Percentiles rank a stretch among this genome's conserved stretches.
These are phyloP conservation scores for Microthyrium microscopicum DNA, from an alignment of 2,329 filamentous ascomycete species.

Conservation along the genomic window DNA sequence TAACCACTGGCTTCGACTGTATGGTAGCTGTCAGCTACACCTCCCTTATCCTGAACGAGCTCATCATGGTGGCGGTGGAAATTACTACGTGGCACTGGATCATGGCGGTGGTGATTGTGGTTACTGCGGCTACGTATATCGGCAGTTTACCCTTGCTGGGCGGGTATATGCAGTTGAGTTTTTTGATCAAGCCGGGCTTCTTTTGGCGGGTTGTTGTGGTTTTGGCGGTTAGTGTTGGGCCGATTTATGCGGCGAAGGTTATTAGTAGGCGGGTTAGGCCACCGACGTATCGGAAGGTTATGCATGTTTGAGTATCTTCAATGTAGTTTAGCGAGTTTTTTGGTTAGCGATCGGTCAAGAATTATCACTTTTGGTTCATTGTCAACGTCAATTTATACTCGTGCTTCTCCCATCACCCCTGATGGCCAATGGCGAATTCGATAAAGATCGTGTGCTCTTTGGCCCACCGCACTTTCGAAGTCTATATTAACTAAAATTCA, in stretches of 20 bases:
- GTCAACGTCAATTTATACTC: no score
- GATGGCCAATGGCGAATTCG: no score
- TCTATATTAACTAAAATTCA: no score
- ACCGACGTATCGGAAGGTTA: constrained; percentile 88
- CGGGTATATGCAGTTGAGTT: constrained; percentile 75
- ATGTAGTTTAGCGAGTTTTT: no score
- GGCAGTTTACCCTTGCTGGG: constrained; percentile 74
- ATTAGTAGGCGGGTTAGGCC: constrained; percentile 75
- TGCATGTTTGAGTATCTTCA: constrained; percentile 46
- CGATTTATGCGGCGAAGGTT: constrained; percentile 74
- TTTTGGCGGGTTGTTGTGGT: constrained; percentile 78
- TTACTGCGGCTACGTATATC: constrained; percentile 66
- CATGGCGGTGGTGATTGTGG: constrained; percentile 73
- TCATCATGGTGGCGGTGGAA: constrained; percentile 93
- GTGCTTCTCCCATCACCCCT: no score
- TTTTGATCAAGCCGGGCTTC: constrained; percentile 64
- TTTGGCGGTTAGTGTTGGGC: constrained; percentile 61
- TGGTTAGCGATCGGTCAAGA: no score
- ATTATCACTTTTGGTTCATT: no score
- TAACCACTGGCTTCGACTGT: constrained; percentile 18
- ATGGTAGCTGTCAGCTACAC: constrained; percentile 92
- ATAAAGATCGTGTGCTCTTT: no score
- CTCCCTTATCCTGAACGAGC: constrained; percentile 79
- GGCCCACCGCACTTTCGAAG: no score
- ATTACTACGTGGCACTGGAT: constrained; percentile 93